Conservation (phyloP, 352 stramenopile species). For the Pythium scleroteichum region DNA sequence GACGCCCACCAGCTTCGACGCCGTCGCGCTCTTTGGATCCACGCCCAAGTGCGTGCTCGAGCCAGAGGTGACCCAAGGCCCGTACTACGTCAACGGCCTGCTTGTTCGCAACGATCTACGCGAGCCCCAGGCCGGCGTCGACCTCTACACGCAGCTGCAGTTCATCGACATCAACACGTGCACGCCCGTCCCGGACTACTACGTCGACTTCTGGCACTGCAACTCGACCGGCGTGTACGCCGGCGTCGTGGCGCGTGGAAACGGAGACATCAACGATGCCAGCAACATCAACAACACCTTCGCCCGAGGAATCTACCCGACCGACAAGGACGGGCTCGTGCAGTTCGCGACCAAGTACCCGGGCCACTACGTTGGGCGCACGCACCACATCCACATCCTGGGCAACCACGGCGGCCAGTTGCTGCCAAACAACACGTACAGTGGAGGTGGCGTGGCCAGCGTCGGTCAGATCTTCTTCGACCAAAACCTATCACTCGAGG, state of each 20-base stretch:
- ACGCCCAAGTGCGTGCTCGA: constrained; percentile 22
- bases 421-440: constrained; percentile 23
- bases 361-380: constrained; percentile 16
- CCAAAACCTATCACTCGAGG: constrained; percentile 7
- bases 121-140: constrained; percentile 17
- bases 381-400: constrained; percentile 23
- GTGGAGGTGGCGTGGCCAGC: background rate
- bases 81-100: constrained; percentile 25
- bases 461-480: constrained; percentile 28
- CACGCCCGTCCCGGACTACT: constrained; percentile 9
- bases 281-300: constrained; percentile 22
- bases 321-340: constrained; percentile 13
- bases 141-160: constrained; percentile 22
- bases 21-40: constrained; percentile 8
- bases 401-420: constrained; percentile 17
- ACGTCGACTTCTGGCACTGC: constrained; percentile 29
- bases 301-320: constrained; percentile 11
- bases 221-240: constrained; percentile 27
- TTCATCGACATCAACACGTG: constrained; percentile 26
- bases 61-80: constrained; percentile 16
- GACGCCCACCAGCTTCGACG: background rate
- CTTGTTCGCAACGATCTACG: constrained; percentile 23
- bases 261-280: background rate
- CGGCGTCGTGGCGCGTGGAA: constrained; percentile 11
- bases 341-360: constrained; percentile 29